Evolutionary conservation across 345 rosid genomes (phyloP).

Genomic region (Excoecaria agallocha): DNA sequence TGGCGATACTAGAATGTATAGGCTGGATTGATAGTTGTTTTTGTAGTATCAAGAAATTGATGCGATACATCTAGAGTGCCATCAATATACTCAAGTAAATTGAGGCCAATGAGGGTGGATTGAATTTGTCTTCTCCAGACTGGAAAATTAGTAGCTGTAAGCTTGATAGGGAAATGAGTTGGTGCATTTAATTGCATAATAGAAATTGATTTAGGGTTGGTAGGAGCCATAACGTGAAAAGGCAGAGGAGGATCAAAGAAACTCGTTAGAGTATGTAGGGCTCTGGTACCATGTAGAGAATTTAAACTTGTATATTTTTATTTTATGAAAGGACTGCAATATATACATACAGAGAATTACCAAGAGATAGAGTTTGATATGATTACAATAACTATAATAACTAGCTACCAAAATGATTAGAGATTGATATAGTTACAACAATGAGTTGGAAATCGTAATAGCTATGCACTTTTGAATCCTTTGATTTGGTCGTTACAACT

Average conservation of each 20-base stretch:
- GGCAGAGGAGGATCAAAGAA: neutral
- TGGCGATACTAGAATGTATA: neutral
- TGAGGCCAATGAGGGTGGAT: neutral
- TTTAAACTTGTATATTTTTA: no score
- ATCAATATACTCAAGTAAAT: neutral
- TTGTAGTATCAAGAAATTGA: neutral
- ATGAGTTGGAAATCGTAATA: no score
- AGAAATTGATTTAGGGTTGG: no score
- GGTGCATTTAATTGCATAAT: neutral
- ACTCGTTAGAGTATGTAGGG: neutral
- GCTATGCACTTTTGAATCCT: no score
- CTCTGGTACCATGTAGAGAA: no score
- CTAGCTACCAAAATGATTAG: no score
- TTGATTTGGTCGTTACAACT: no score
- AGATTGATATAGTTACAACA: no score
- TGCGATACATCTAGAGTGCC: neutral
- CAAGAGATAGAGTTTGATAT: no score
- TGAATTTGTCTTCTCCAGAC: conserved; percentile 3
- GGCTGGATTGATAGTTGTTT: neutral
- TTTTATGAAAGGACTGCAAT: neutral
- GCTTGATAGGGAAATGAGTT: neutral
- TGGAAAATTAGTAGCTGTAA: neutral
- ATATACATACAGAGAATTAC: no score
- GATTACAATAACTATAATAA: no score
- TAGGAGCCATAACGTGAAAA: no score